A percentile compares a stretch with the other conserved stretches of the same genome.
phyloP scores from a whole-genome alignment of 2,329 filamentous ascomycete species.

The Pyricularia sp. region DNA sequence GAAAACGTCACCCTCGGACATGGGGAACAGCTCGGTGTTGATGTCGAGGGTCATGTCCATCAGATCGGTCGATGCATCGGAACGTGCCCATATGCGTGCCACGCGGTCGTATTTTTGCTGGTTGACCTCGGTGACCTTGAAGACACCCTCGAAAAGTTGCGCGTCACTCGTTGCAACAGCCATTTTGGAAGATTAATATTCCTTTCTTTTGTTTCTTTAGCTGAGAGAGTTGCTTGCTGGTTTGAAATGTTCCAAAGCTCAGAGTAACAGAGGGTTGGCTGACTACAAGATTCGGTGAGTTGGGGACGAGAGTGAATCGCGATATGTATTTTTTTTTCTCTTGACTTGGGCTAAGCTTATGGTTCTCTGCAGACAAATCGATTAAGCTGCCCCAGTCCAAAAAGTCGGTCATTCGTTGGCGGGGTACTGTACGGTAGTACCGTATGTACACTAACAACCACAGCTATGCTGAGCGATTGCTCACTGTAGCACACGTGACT shows the following conservation, averaged over 20 bases:
- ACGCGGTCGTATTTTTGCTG: constrained; percentile 92
- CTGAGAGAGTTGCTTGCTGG: neutral
- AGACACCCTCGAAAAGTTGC: constrained; percentile 87
- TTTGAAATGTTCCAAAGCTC: neutral
- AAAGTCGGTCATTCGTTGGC: neutral
- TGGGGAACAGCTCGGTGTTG: constrained; percentile 86
- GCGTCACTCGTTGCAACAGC: constrained; percentile 64
- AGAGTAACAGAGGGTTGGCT: neutral
- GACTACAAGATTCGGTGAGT: neutral
- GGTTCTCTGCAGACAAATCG: neutral
- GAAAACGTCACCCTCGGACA: constrained; percentile 63
- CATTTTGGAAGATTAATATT: constrained; percentile 20
- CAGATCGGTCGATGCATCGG: constrained; percentile 54
- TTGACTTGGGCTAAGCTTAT: neutral
- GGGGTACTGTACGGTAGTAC: too few relatives aligned
- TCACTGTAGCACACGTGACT: neutral
- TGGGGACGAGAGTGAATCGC: neutral
- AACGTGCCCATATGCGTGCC: constrained; percentile 71
- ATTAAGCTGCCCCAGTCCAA: neutral
- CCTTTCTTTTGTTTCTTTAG: neutral
- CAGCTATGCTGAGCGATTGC: neutral
- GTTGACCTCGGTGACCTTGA: constrained; percentile 72
- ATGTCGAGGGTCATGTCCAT: constrained; percentile 70
- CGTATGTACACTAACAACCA: neutral
- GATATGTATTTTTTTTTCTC: constrained; percentile 5